Evolutionary conservation across 495 filamentous ascomycete genomes (phyloP).

Genomic region (Annulohypoxylon bovei): DNA sequence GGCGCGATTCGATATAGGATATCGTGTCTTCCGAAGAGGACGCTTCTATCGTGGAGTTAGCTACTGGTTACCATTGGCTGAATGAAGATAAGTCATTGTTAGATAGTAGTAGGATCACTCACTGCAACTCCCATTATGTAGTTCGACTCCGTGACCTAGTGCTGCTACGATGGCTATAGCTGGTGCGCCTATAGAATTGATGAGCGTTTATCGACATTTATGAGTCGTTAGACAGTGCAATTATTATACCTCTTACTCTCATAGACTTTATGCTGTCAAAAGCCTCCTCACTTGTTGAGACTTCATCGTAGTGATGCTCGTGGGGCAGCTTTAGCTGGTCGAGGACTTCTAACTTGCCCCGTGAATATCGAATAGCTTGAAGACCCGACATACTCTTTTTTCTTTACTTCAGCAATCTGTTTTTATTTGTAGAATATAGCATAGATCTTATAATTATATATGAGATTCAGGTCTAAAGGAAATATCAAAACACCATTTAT

Average conservation of each 20-base stretch:
- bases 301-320: conserved; percentile 77
- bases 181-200: conserved; percentile 69
- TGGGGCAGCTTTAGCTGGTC: conserved; percentile 94
- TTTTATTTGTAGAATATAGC: neutral
- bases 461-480: neutral
- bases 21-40: conserved; percentile 66
- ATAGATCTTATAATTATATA: neutral
- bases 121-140: conserved; percentile 64
- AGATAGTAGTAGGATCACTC: conserved; percentile 25
- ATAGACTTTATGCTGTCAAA: conserved; percentile 94
- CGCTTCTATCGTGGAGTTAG: conserved; percentile 29
- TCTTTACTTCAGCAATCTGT: neutral
- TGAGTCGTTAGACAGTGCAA: neutral
- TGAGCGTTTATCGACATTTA: neutral
- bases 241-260: conserved; percentile 74
- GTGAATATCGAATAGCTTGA: conserved; percentile 86
- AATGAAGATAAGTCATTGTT: neutral
- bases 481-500: neutral
- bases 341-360: conserved; percentile 82
- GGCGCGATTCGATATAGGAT: conserved; percentile 72
- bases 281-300: conserved; percentile 79
- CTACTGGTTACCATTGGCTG: neutral
- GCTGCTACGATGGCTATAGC: conserved; percentile 98
- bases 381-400: conserved; percentile 60
- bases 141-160: conserved; percentile 81